phyloP scores from a whole-genome alignment of 169 alveolate species.

The Eimeria tenella region DNA sequence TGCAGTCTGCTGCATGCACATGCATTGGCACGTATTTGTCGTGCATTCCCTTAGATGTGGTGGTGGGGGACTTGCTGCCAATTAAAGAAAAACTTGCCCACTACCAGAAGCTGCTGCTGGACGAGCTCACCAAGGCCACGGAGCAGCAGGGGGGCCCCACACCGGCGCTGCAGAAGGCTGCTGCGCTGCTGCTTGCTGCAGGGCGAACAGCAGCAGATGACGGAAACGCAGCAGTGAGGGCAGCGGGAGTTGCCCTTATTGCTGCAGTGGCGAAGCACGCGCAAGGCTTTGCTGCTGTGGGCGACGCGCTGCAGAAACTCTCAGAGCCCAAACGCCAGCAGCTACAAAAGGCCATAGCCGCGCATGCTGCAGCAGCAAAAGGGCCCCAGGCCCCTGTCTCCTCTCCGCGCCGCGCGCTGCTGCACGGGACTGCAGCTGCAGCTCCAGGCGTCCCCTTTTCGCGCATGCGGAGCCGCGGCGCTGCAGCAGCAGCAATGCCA shows the following conservation, averaged over 20 bases:
- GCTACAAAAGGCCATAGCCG: conserved; percentile 58
- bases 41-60: conserved; percentile 69
- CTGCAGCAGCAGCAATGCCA: conserved; percentile 1
- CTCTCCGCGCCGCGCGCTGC: conserved; percentile 40
- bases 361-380: conserved; percentile 22
- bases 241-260: conserved; percentile 72
- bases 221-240: conserved; percentile 75
- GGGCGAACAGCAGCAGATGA: conserved; percentile 76
- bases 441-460: conserved; percentile 34
- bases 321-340: conserved; percentile 77
- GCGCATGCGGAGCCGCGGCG: conserved; percentile 50
- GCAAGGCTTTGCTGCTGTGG: conserved; percentile 57
- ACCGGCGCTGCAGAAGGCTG: conserved; percentile 54
- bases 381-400: conserved; percentile 27
- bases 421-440: neutral
- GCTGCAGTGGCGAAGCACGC: conserved; percentile 63
- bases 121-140: conserved; percentile 67
- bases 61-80: conserved; percentile 75
- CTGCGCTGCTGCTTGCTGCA: conserved; percentile 70
- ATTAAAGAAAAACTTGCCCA: conserved; percentile 70
- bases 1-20: conserved; percentile 74
- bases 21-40: conserved; percentile 67
- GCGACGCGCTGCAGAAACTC: conserved; percentile 41
- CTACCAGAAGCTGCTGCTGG: conserved; percentile 74
- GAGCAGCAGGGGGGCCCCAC: conserved; percentile 39